These are phyloP conservation scores for Pseudonitzschia multiseries DNA, from an alignment of 108 stramenopile species.

Conservation along the genomic window DNA sequence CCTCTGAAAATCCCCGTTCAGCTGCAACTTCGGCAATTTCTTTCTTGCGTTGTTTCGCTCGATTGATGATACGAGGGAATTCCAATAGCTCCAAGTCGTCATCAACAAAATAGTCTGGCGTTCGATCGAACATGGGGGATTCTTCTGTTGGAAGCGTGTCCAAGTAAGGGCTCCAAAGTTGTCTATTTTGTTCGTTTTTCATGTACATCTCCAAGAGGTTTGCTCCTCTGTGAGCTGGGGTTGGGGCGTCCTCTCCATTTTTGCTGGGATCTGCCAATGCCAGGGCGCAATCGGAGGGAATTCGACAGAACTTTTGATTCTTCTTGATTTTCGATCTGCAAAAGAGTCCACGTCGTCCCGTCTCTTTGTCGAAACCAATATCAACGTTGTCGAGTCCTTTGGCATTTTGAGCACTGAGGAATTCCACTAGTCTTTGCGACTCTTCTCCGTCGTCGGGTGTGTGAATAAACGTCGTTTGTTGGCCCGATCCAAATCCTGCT, in stretches of 20 bases:
- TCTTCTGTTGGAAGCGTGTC: constrained; percentile 31
- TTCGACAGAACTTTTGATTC: constrained; percentile 55
- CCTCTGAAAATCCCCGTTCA: constrained; percentile 36
- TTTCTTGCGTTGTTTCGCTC: constrained; percentile 40
- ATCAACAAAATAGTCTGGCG: constrained; percentile 63
- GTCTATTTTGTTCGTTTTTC: constrained; percentile 27
- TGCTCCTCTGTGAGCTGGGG: constrained; percentile 47
- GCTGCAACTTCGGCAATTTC: constrained; percentile 37
- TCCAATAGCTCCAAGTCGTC: constrained; percentile 61
- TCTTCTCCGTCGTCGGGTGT: constrained; percentile 40
- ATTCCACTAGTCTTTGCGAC: constrained; percentile 46
- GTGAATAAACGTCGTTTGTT: constrained; percentile 26
- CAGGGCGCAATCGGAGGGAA: constrained; percentile 67
- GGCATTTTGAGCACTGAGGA: constrained; percentile 50
- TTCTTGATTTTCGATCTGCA: constrained; percentile 53
- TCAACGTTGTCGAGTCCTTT: constrained; percentile 50
- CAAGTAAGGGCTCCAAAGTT: constrained; percentile 45
- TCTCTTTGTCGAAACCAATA: constrained; percentile 38
- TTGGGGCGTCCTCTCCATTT: constrained; percentile 36
- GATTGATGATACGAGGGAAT: constrained; percentile 52
- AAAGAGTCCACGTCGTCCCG: constrained; percentile 55
- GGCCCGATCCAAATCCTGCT: constrained; percentile 27
- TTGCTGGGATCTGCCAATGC: constrained; percentile 55
- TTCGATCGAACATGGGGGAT: constrained; percentile 37
- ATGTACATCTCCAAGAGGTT: constrained; percentile 47